phyloP scores from a whole-genome alignment of 176 grass and related monocot species.

The Eremochloa ophiuroides region DNA sequence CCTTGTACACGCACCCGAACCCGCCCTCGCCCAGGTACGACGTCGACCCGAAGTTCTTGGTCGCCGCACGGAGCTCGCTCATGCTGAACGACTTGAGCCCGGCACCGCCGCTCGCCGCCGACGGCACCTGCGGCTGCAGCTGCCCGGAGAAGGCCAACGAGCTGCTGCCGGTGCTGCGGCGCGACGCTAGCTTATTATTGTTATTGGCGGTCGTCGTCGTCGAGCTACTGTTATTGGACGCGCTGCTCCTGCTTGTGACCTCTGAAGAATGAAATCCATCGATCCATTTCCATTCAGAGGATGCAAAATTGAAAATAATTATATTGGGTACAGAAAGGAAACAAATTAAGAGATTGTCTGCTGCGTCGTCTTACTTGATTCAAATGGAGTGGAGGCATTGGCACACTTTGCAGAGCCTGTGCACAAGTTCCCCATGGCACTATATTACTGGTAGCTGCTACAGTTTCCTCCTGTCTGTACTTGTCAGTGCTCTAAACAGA shows the following conservation, averaged over 20 bases:
- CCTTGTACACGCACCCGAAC: conserved; percentile 91
- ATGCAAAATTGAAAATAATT: too few species aligned
- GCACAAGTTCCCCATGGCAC: conserved; percentile 72
- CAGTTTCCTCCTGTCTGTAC: not conserved
- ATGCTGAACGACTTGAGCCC: conserved; percentile 61
- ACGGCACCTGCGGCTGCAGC: not conserved
- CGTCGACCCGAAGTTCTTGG: conserved; percentile 69
- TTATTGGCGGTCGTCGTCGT: not conserved
- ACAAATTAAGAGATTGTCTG: too few species aligned
- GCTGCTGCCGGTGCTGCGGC: not conserved
- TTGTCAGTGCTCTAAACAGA: not conserved
- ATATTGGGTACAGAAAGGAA: too few species aligned
- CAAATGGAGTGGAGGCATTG: conserved; percentile 47
- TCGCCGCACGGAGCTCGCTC: conserved; percentile 59
- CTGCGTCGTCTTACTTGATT: conserved; percentile 50
- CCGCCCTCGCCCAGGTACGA: conserved; percentile 78
- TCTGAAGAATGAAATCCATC: too few species aligned
- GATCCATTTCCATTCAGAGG: too few species aligned
- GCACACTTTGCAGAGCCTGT: conserved; percentile 48
- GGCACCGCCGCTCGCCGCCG: not conserved
- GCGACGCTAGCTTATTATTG: conserved; percentile 17
- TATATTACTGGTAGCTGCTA: not conserved
- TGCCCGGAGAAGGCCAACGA: conserved; percentile 1
- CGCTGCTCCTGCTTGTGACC: conserved; percentile 30
- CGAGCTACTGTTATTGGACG: not conserved